Evolutionary conservation across 1,284 basidiomycete species (phyloP).

Genomic region (Uromyces viciae-fabae): DNA sequence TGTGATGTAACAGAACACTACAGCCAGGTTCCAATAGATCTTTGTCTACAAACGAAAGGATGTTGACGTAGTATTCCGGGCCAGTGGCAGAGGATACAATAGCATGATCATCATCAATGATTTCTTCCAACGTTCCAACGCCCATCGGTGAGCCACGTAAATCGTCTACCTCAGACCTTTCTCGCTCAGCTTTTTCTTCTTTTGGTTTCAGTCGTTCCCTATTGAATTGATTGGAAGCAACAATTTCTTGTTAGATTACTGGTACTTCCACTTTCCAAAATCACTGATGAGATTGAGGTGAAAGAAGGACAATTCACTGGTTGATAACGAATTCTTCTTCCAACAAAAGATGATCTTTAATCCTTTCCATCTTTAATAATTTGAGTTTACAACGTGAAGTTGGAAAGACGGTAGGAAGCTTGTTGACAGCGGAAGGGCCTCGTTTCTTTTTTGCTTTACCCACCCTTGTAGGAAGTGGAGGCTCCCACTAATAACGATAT

Average conservation of each 20-base stretch:
- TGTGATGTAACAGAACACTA: conserved; percentile 91
- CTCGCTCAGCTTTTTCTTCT: conserved; percentile 94
- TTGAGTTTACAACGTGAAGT: conserved; percentile 93
- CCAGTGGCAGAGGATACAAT: conserved; percentile 93
- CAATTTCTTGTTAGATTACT: background rate
- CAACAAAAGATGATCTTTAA: conserved; percentile 94
- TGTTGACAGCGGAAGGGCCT: conserved; percentile 84
- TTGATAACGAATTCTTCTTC: conserved; percentile 64
- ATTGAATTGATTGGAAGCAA: background rate
- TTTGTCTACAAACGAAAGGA: conserved; percentile 99
- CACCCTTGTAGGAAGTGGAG: conserved; percentile 91
- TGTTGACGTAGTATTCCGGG: conserved; percentile 95
- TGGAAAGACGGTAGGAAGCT: conserved; percentile 88
- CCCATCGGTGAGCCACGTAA: conserved; percentile 93
- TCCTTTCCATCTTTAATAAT: conserved; percentile 91
- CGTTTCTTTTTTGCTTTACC: conserved; percentile 79
- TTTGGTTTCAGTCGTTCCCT: conserved; percentile 56
- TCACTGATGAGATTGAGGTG: background rate
- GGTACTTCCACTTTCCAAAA: no score
- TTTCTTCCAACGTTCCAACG: conserved; percentile 95
- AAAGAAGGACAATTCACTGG: conserved; percentile 17
- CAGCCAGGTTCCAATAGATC: conserved; percentile 95
- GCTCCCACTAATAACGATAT: conserved; percentile 90
- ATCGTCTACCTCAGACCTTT: conserved; percentile 89
- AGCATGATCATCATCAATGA: conserved; percentile 99